phyloP scores from a whole-genome alignment of 2,329 filamentous ascomycete genomes.

The Saccharata proteae region DNA sequence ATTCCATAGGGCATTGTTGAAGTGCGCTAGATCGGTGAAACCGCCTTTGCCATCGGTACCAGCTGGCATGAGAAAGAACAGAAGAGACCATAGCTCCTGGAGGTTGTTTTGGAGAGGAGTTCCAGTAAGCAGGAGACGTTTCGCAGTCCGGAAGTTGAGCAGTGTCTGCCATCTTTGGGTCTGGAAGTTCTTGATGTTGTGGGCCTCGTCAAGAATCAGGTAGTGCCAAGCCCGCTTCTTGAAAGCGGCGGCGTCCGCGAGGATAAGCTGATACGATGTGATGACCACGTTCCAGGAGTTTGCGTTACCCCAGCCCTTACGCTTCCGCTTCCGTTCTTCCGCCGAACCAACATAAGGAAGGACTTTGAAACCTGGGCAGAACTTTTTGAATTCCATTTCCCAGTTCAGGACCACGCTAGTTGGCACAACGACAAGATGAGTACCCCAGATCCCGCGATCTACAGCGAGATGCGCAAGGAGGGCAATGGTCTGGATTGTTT shows the following conservation, averaged over 20 bases:
- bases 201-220: constrained; percentile 93
- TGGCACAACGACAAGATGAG: constrained; percentile 89
- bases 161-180: constrained; percentile 94
- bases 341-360: constrained; percentile 91
- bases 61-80: constrained; percentile 93
- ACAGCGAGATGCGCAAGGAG: constrained; percentile 86
- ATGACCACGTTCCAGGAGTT: constrained; percentile 93
- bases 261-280: constrained; percentile 90
- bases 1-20: constrained; percentile 90
- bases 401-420: constrained; percentile 99
- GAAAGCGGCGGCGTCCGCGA: constrained; percentile 89
- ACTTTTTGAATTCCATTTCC: constrained; percentile 99
- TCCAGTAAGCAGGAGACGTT: constrained; percentile 78
- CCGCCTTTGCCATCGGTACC: constrained; percentile 72
- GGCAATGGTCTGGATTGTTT: constrained; percentile 96
- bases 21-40: constrained; percentile 90
- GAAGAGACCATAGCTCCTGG: constrained; percentile 88
- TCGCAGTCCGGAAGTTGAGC: constrained; percentile 82
- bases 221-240: constrained; percentile 93
- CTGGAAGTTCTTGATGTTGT: constrained; percentile 99
- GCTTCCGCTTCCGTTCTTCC: constrained; percentile 83
- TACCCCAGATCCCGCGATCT: constrained; percentile 84
- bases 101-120: constrained; percentile 96
- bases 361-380: constrained; percentile 95
- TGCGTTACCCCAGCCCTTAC: constrained; percentile 85